A percentile compares a stretch with the other conserved stretches of the same genome.
Evolutionary conservation across 352 stramenopile species (phyloP).

Genomic region (Globisporangium splendens): DNA sequence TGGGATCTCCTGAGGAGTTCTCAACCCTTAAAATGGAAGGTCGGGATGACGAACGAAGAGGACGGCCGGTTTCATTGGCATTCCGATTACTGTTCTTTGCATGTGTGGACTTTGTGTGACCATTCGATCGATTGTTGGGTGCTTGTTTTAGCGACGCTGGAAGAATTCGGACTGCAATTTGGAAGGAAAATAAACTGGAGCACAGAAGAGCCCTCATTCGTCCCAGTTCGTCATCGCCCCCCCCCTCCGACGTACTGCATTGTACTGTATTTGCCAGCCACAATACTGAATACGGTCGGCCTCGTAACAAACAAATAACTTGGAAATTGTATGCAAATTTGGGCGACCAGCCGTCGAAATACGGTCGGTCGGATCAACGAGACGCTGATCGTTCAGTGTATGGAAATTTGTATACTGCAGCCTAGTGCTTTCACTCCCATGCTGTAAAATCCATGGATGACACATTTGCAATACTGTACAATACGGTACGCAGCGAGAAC

Average conservation of each 20-base stretch:
- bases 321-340: not conserved
- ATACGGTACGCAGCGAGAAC: too few relatives aligned
- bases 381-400: not conserved
- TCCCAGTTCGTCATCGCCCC: not conserved
- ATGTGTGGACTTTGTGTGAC: too few relatives aligned
- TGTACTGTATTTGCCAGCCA: not conserved
- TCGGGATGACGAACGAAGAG: not conserved
- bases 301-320: not conserved
- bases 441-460: not conserved
- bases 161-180: too few relatives aligned
- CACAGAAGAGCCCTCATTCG: not conserved
- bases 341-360: not conserved
- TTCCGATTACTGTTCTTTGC: too few relatives aligned
- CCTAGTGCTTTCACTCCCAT: not conserved
- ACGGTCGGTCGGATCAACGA: not conserved
- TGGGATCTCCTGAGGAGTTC: too few relatives aligned
- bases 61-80: not conserved
- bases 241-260: too few relatives aligned
- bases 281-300: not conserved
- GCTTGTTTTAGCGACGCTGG: too few relatives aligned
- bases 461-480: too few relatives aligned
- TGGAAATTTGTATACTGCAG: not conserved
- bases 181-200: not conserved
- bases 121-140: not conserved
- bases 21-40: too few relatives aligned